These are phyloP conservation scores for Rubia peregrina DNA, from an alignment of 305 asterid genomes.

Conservation along the genomic window DNA sequence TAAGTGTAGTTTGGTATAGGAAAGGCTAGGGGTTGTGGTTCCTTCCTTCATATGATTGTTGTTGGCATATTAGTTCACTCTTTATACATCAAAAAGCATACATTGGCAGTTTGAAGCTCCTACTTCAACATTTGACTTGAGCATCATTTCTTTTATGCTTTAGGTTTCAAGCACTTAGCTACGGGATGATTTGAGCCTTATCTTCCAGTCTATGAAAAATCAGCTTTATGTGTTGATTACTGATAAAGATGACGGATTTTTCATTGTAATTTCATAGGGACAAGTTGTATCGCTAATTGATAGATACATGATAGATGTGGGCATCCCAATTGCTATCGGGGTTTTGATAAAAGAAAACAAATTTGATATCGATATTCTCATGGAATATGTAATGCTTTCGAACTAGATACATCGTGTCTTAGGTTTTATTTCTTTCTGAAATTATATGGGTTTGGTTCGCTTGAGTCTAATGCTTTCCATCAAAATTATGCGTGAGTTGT, in stretches of 20 bases:
- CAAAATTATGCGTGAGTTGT: too few relatives aligned
- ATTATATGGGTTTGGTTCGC: neutral
- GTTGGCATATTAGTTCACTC: too few relatives aligned
- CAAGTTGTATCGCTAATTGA: conserved; percentile 81
- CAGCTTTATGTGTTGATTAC: neutral
- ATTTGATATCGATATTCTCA: conserved; percentile 66
- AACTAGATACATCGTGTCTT: neutral
- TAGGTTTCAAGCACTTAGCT: too few relatives aligned
- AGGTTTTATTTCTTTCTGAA: neutral
- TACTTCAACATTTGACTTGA: too few relatives aligned
- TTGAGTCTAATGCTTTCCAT: too few relatives aligned
- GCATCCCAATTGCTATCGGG: conserved; percentile 66
- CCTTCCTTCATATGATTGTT: too few relatives aligned
- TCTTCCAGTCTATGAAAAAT: neutral
- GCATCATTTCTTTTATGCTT: too few relatives aligned
- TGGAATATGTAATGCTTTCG: conserved; percentile 53
- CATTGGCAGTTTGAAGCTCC: too few relatives aligned
- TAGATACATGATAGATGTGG: conserved; percentile 61
- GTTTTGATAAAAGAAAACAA: conserved; percentile 64
- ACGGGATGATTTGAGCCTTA: neutral
- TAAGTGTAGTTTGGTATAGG: too few relatives aligned
- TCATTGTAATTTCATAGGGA: conserved; percentile 50
- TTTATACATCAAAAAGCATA: too few relatives aligned
- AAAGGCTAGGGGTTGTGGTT: too few relatives aligned
- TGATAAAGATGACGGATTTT: conserved; percentile 9